phyloP scores from a whole-genome alignment of 2,329 filamentous ascomycete species.

The Stenocarpella maydis region DNA sequence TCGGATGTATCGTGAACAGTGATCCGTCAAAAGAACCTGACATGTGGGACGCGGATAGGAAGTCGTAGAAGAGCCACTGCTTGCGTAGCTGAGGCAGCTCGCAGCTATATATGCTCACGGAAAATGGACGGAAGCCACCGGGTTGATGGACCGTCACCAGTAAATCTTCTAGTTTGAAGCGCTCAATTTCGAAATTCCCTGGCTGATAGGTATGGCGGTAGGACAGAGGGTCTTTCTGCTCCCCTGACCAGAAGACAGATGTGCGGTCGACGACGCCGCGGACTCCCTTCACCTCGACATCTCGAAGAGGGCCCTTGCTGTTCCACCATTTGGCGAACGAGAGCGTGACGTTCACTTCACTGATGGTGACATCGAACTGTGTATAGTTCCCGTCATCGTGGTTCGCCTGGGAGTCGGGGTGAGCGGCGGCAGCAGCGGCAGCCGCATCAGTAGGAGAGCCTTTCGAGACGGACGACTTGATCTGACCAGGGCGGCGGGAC shows the following conservation, averaged over 20 bases:
- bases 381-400: constrained; percentile 96
- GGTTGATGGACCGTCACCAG: constrained; percentile 93
- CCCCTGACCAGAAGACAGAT: constrained; percentile 75
- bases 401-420: constrained; percentile 49
- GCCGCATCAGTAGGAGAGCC: constrained; percentile 87
- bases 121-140: constrained; percentile 89
- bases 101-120: constrained; percentile 94
- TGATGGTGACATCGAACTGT: constrained; percentile 94
- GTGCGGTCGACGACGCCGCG: constrained; percentile 92
- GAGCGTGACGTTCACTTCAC: constrained; percentile 93
- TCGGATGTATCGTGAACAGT: constrained; percentile 94
- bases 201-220: constrained; percentile 88
- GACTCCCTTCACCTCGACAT: constrained; percentile 94
- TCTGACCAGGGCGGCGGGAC: constrained; percentile 86
- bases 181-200: constrained; percentile 96
- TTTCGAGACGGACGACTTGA: constrained; percentile 85
- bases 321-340: constrained; percentile 99
- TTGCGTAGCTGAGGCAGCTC: constrained; percentile 92
- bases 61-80: constrained; percentile 98
- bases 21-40: constrained; percentile 95
- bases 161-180: constrained; percentile 94
- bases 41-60: constrained; percentile 94
- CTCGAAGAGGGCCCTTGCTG: constrained; percentile 87
- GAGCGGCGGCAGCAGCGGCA: constrained; percentile 75
- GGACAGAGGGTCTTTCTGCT: constrained; percentile 79